Evolutionary conservation across 495 filamentous ascomycete genomes (phyloP).

Genomic region (Annulohypoxylon maeteangense): DNA sequence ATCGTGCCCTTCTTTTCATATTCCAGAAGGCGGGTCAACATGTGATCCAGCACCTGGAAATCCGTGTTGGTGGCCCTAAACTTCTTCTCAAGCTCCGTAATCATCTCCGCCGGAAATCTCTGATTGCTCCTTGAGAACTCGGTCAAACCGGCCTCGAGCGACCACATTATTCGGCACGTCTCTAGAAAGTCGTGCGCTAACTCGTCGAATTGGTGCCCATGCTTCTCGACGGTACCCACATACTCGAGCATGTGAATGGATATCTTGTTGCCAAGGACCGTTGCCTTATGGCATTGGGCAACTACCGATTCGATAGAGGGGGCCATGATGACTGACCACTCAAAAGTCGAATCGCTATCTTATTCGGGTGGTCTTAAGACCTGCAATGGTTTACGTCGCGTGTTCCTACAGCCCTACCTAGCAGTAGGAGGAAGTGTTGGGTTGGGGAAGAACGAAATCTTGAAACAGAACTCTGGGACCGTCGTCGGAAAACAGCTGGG

Average conservation of each 20-base stretch:
- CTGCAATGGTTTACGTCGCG: background rate
- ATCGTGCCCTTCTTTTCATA: constrained; percentile 60
- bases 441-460: constrained; percentile 1
- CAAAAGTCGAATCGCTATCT: background rate
- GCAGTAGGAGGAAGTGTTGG: background rate
- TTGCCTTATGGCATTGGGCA: constrained; percentile 50
- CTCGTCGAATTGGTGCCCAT: constrained; percentile 58
- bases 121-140: constrained; percentile 52
- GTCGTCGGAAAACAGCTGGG: background rate
- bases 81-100: constrained; percentile 62
- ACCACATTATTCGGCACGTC: constrained; percentile 61
- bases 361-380: background rate
- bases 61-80: constrained; percentile 57
- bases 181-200: constrained; percentile 64
- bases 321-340: constrained; percentile 20
- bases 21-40: constrained; percentile 59
- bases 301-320: constrained; percentile 40
- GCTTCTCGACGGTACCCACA: constrained; percentile 58
- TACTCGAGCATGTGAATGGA: constrained; percentile 67
- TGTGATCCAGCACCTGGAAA: constrained; percentile 62
- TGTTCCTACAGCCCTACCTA: background rate
- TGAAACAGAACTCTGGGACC: constrained; percentile 4
- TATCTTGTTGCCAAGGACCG: constrained; percentile 60
- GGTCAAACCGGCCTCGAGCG: constrained; percentile 61
- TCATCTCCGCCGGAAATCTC: constrained; percentile 58